Evolutionary conservation across 345 rosid species (phyloP).

Genomic region (Eucalyptus marginata): DNA sequence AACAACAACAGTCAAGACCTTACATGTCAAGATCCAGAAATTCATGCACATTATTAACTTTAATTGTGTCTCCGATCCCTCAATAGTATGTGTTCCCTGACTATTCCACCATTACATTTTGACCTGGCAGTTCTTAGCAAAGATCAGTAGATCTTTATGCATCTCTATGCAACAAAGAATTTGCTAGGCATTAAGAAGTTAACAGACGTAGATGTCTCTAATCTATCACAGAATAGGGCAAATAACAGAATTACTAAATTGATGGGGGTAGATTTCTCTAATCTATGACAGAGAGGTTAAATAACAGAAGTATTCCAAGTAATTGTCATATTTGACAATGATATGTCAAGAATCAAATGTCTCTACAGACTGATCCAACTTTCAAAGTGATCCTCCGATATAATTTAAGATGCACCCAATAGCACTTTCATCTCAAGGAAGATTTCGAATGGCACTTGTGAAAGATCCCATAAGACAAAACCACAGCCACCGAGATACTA

Average conservation of each 20-base stretch:
- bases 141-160: not conserved
- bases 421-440: not conserved
- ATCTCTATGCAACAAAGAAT: not conserved
- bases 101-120: conserved; percentile 26
- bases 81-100: conserved; percentile 74
- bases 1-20: not conserved
- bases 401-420: not conserved
- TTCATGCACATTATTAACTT: not conserved
- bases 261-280: not conserved
- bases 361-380: not conserved
- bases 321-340: not conserved
- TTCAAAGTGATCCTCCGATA: not conserved
- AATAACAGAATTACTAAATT: not conserved
- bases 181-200: not conserved
- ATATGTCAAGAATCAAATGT: not conserved
- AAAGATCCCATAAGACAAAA: not conserved
- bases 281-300: not conserved
- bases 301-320: too few relatives aligned
- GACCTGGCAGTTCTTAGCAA: not conserved
- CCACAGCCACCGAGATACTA: not conserved
- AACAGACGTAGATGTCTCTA: not conserved
- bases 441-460: not conserved
- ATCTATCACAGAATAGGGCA: not conserved
- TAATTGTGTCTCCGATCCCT: not conserved
- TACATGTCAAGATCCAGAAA: not conserved